These are phyloP conservation scores for Parachlorella kessleri DNA, from an alignment of 139 green algal species.

Conservation along the genomic window DNA sequence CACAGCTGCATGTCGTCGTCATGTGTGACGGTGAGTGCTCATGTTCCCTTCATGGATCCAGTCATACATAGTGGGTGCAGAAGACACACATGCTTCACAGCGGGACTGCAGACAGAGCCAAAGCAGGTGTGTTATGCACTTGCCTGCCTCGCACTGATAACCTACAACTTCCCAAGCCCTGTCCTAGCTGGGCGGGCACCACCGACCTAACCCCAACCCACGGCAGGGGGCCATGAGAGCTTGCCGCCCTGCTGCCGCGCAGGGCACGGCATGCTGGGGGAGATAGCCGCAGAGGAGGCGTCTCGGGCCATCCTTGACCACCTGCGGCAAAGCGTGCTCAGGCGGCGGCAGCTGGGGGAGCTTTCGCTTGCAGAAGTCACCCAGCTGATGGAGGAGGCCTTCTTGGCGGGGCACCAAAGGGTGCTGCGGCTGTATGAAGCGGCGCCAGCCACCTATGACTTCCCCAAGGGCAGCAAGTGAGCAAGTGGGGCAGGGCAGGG, in stretches of 20 bases:
- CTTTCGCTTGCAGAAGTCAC: background rate
- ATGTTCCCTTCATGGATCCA: no score
- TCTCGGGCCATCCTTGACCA: conserved; percentile 31
- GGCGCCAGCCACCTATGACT: conserved; percentile 22
- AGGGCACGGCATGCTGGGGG: conserved; percentile 61
- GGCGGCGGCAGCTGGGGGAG: background rate
- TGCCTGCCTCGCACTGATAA: no score
- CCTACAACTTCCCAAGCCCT: no score
- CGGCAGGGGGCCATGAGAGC: no score
- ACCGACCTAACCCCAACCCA: no score
- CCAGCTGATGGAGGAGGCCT: conserved; percentile 19
- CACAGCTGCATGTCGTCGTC: conserved; percentile 3
- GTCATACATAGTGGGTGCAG: no score
- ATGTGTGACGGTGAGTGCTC: conserved; percentile 21
- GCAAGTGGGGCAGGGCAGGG: no score
- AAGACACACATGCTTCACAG: no score
- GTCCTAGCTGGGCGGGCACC: no score
- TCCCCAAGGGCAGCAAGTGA: conserved; percentile 21
- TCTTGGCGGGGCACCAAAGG: conserved; percentile 27
- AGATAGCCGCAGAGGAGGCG: conserved; percentile 28
- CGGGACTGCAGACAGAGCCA: no score
- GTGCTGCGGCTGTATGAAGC: conserved; percentile 23
- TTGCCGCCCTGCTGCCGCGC: no score
- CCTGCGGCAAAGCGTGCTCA: conserved; percentile 8
- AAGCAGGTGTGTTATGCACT: no score